Evolutionary conservation across 73 alveolate species (phyloP), one percentile per base, ranked within the genome.

Genomic region (Symbiodinium pilosum): DNA sequence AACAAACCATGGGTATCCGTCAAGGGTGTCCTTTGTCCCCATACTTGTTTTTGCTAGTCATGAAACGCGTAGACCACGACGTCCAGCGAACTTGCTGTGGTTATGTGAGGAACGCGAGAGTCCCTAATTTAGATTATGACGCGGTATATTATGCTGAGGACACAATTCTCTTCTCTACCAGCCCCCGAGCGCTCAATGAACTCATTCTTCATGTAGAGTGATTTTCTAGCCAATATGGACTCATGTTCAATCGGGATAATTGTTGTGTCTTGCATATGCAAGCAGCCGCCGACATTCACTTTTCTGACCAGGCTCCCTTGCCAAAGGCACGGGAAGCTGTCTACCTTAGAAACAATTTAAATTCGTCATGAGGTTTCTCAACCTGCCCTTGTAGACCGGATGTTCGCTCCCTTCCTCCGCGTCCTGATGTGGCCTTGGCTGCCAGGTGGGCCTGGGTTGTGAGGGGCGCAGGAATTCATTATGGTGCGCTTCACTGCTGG

Each of bases 371-470:
- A 9, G 16, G 6, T 52, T 51, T 34, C 24, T 86, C 84, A 84
- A 21, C 51, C 2, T 86, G 94, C 42, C 84, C 83, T n/a, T 26
- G 40, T 12, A 44, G 94, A 30, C 64, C 84, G 16, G n/a, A n/a
- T n/a, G 30, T 42, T 9, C 5, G 68, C 18, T 26, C 56, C 84
- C 34, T 52, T 34, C 84, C 64, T 18, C 94, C 84, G 8, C 83
- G 84, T 18, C 94, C 94, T 52, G 64, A 42, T 32, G 21, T 34
- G 77, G 32, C 8, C 32, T 5, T 24, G 14, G 30, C 34, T 85
- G 77, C 93, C 51, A 39, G 93, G 0, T 85, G 47, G 52, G 93
- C 81, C n/a, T 47, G 93, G 93, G 69, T 71, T n/a, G 93, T 85
- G 43, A 3, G 1, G 4, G 93, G 77, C n/a, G 32, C 39, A 30